phyloP scores from a whole-genome alignment of 164 flowering plant genomes.

The Stephania yunnanensis region DNA sequence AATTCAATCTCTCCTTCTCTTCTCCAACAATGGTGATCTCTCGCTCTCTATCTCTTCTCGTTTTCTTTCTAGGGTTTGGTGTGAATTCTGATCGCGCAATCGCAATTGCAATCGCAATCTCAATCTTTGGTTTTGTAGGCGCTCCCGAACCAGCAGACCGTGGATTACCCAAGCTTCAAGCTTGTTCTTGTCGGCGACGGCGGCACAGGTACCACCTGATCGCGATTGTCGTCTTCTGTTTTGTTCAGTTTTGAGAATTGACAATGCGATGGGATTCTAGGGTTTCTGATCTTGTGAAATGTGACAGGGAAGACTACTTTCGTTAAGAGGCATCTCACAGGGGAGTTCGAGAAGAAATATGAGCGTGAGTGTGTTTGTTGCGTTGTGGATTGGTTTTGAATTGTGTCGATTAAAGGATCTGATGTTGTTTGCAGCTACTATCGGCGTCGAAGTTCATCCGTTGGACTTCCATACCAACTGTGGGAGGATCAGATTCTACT shows the following conservation, averaged over 20 bases:
- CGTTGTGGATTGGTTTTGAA: too few species aligned
- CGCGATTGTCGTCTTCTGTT: background rate
- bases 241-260: background rate
- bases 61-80: background rate
- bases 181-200: constrained; percentile 27
- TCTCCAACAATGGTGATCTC: background rate
- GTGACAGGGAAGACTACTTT: constrained; percentile 36
- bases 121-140: constrained; percentile 18
- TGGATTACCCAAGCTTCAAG: constrained; percentile 29
- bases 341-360: constrained; percentile 36
- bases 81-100: background rate
- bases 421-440: constrained; percentile 31
- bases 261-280: background rate
- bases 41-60: background rate
- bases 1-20: background rate
- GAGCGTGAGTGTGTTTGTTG: constrained; percentile 21
- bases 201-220: constrained; percentile 16
- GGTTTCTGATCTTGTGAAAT: background rate
- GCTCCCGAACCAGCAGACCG: constrained; percentile 35
- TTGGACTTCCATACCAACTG: constrained; percentile 61
- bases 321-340: constrained; percentile 38
- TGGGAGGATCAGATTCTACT: constrained; percentile 55
- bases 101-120: background rate
- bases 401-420: too few species aligned
- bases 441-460: constrained; percentile 71